phyloP scores from a whole-genome alignment of 2,329 filamentous ascomycete species.

The Arthrobotrys pseudoclavata region DNA sequence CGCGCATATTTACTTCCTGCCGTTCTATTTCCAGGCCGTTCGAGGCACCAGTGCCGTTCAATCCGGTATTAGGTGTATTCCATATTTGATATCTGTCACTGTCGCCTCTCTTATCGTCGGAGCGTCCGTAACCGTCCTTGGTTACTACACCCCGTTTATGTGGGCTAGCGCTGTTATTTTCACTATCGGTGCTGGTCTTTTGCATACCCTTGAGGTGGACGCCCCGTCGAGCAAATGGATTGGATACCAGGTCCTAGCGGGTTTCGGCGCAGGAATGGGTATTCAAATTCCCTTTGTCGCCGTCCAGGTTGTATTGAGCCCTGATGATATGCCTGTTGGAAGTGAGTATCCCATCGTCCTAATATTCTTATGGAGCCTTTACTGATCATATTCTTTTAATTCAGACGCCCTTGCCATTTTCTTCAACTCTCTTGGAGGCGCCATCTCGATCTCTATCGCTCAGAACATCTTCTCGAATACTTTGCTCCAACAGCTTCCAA shows the following conservation, averaged over 20 bases:
- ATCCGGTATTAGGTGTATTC: slow-evolving; percentile 68
- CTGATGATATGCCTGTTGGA: slow-evolving; percentile 64
- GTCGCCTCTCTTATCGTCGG: slow-evolving; percentile 68
- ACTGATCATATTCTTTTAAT: slow-evolving; percentile 55
- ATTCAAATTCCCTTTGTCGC: slow-evolving; percentile 64
- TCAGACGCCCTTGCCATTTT: slow-evolving; percentile 69
- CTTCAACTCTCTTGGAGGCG: slow-evolving; percentile 76
- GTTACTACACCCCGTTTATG: slow-evolving; percentile 69
- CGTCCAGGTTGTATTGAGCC: slow-evolving; percentile 63
- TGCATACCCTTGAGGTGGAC: slow-evolving; percentile 66
- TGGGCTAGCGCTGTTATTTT: slow-evolving; percentile 64
- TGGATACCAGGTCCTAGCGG: slow-evolving; percentile 63
- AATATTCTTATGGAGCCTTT: slow-evolving; percentile 60
- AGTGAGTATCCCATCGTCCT: slow-evolving; percentile 61
- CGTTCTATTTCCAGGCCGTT: slow-evolving; percentile 70
- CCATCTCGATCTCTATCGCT: slow-evolving; percentile 75
- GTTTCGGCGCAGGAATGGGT: slow-evolving; percentile 64
- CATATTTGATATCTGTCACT: slow-evolving; percentile 65
- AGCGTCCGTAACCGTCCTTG: slow-evolving; percentile 65
- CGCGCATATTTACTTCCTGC: slow-evolving; percentile 68
- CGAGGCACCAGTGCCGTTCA: slow-evolving; percentile 67
- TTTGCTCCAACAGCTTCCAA: slow-evolving; percentile 71
- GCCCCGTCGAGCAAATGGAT: slow-evolving; percentile 66
- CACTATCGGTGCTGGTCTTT: slow-evolving; percentile 67
- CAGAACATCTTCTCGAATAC: slow-evolving; percentile 78